Evolutionary conservation across 1,284 basidiomycete species (phyloP), one percentile per base, ranked within the genome.

Genomic region (Melampsora medusae): DNA sequence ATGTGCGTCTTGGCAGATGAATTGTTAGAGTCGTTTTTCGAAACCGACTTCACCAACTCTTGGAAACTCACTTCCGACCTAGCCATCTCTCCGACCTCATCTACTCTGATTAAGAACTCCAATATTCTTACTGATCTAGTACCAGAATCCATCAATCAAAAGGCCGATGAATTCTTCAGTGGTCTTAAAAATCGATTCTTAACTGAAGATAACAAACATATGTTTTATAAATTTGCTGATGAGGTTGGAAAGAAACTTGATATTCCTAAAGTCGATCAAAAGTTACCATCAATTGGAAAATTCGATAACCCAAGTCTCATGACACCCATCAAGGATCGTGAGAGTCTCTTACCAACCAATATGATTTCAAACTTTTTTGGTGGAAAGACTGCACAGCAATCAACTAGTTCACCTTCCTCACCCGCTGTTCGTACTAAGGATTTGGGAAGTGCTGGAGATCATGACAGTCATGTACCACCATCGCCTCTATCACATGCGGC

Each of bases 1-100:
- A 97, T 97, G 94, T 94, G 97, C 60, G 91, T 97, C 4, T 86
- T 97, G 9, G 93, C 94, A 1, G 95, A 97, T 80, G 93, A 97
- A 82, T 87, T 97, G 25, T 87, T 97, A 14, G 95, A 97, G 82
- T 90, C 91, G 1, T 97, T 97, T 86, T 97, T 97, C 81, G 92
- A 93, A 80, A 87, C 90, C 0, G 95, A 97, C 82, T 86, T 97
- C 77, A 89, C 91, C 0, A 88, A 87, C 0, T 93, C 92, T 1
- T 97, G 97, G 88, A 87, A 89, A 79, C 86, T 97, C 28, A 90
- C 92, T 77, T 83, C 88, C 87, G 83, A 84, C 64, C 81, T 85
- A 5, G 82, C 84, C 60, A 81, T 84, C 88, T 35, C 87, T 88
- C 4, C 84, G 85, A 49, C 64, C 25, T 62, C 56, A 2, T 74